Conservation (phyloP, 768 basidiomycete genomes). For the Hygrophorus pudorinus region DNA sequence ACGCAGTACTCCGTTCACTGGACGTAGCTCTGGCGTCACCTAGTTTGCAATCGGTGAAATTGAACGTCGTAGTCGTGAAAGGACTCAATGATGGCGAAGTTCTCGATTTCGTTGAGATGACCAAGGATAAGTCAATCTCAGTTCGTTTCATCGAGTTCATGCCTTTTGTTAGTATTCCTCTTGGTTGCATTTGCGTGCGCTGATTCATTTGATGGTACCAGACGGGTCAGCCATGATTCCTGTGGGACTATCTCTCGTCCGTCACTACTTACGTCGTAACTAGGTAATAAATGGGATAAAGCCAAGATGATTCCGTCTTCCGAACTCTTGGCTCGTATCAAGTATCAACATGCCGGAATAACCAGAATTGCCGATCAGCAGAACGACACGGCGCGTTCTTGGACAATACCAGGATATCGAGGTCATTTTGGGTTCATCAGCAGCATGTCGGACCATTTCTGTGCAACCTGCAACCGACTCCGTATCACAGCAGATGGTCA, state of each 20-base stretch:
- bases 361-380: slow-evolving; percentile 51
- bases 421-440: slow-evolving; percentile 84
- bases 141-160: slow-evolving; percentile 91
- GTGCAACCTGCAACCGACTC: slow-evolving; percentile 74
- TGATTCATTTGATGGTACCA: neutral
- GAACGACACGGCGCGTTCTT: slow-evolving; percentile 77
- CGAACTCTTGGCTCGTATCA: slow-evolving; percentile 46
- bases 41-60: slow-evolving; percentile 52
- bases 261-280: too few relatives aligned
- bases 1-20: slow-evolving; percentile 61
- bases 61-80: slow-evolving; percentile 79
- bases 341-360: slow-evolving; percentile 36
- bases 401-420: slow-evolving; percentile 57
- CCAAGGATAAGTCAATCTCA: slow-evolving; percentile 49
- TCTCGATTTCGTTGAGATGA: slow-evolving; percentile 69
- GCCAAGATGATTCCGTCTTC: slow-evolving; percentile 73
- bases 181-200: too few relatives aligned
- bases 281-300: slow-evolving; percentile 82
- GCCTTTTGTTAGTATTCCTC: slow-evolving; percentile 68
- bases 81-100: slow-evolving; percentile 78
- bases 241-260: neutral
- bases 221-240: too few relatives aligned
- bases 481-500: slow-evolving; percentile 86
- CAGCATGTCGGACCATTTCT: slow-evolving; percentile 93
- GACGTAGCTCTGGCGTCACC: slow-evolving; percentile 47